Evolutionary conservation across 1,284 basidiomycete species (phyloP), one percentile per base, ranked within the genome.

Genomic region (Ustilago shanxiensis): DNA sequence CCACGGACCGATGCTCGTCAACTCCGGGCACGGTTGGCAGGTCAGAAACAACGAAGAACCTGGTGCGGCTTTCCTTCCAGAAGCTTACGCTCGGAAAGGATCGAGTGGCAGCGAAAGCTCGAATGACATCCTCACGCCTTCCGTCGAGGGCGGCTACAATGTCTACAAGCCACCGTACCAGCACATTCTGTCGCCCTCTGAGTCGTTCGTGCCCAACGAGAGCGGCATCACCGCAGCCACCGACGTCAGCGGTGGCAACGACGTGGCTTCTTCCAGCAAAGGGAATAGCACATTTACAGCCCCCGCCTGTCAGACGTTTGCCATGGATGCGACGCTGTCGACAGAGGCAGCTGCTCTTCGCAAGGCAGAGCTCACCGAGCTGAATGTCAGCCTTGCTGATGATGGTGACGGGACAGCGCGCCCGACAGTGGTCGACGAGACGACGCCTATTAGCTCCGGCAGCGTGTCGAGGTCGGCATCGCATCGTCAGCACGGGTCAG

Each of bases 81-180:
- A 73, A 47, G 51, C 67, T 2, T 64, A 58, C 33, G 41, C 39
- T 9, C 73, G 62, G n/a, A 77, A 77, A 37, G 64, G 52, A 1
- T 76, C 71, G 33, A 66, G 58, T 18, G 62, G 57, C 4, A 72
- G 74, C 54, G 57, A 58, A 22, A 69, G 71, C 33, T 75, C 70
- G 8, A 58, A 77, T 26, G 77, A 73, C 55, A 60, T 72, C 29
- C 64, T 79, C n/a, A 82, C 81, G 11, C 79, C 81, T 3, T 82
- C 80, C 5, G 81, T 82, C 6, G 81, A 82, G 57, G 79, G 81
- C 10, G 81, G 81, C 54, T 81, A 82, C 71, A 82, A 82, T 44
- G 70, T 82, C 28, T 81, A 72, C 75, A 82, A 82, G 63, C 79
- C 81, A 5, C 81, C 81, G 6, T 82, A 78, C 51, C 63, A 64